These are phyloP conservation scores for Apiospora arundinis DNA, from an alignment of 2,329 filamentous ascomycete genomes.

Conservation along the genomic window DNA sequence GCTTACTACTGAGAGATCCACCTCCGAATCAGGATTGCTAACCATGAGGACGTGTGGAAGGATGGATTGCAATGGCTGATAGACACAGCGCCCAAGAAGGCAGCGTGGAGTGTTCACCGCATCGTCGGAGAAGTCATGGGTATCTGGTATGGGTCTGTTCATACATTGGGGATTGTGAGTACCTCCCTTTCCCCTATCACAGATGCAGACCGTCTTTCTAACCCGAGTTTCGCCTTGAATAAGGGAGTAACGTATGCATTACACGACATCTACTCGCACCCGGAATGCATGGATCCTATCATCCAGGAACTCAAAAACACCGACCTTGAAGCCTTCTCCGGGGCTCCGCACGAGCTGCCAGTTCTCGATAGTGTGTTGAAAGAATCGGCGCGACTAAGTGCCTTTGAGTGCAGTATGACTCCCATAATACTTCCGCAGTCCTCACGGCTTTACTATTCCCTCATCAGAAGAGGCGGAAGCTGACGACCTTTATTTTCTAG, in stretches of 20 bases:
- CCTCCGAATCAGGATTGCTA: background rate
- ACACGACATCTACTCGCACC: conserved; percentile 2
- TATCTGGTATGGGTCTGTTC: conserved; percentile 19
- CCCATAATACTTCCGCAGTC: too few species aligned
- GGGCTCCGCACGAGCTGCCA: background rate
- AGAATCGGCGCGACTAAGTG: conserved; percentile 4
- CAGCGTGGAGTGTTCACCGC: background rate
- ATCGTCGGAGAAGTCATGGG: conserved; percentile 20
- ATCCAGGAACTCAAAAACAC: background rate
- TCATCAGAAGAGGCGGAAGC: background rate
- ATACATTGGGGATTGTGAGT: conserved; percentile 8
- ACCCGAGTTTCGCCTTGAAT: background rate
- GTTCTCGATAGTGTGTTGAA: conserved; percentile 18
- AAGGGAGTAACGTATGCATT: conserved; percentile 8
- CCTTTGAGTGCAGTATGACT: background rate
- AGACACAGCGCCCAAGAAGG: background rate
- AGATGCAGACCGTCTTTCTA: too few species aligned
- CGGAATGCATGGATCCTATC: background rate
- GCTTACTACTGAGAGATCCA: too few species aligned
- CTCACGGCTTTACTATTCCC: too few species aligned
- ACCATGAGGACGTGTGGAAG: background rate
- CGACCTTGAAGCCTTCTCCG: background rate
- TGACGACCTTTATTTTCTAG: background rate
- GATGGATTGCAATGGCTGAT: conserved; percentile 21
- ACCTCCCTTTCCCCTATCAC: too few species aligned